Evolutionary conservation across 495 filamentous ascomycete species (phyloP), one percentile per base, ranked within the genome.

Genomic region (Penicillium canariense): DNA sequence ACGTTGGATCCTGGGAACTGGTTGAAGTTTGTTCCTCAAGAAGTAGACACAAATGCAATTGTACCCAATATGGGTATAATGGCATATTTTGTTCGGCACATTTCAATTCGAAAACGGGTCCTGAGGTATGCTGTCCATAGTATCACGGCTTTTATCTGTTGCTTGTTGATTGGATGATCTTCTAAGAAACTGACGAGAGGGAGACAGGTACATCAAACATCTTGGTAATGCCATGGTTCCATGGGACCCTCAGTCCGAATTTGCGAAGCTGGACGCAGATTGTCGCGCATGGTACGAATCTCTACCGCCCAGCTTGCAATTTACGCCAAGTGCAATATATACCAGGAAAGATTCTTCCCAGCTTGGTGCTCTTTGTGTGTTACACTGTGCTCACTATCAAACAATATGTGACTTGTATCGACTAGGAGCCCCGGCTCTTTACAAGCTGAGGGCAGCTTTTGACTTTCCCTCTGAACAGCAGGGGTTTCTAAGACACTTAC

Each of bases 361-460:
- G 23, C 47, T 70, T 26, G 68, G 68, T 1, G 63, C 68, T n/a
- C 49, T 70, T 0, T 68, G 64, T 32, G 52, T 68, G 1, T 39
- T 70, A 1, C 66, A 68, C 20, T 70, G 65, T 31, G 60, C 68
- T 0, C 60, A 70, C 27, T 62, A 68, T 25, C 66, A 68, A 52
- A 68, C 68, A 0, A 57, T 68, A 12, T 68, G 66, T n/a, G 68
- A 70, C 31, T 36, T 70, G 12, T 70, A 70, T 44, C 63, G 68
- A 47, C 38, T 70, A 11, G 68, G 68, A 2, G 65, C 66, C 2
- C 68, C 68, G 1, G 63, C 66, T 0, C 54, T 70, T 9, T 70
- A 67, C 34, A 70, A 70, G 35, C 58, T 70, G 2, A 56, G 66
- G 9, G 62, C 63, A 3, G 63, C 68, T 0, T 65, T 70, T 31